A percentile compares a stretch with the other conserved stretches of the same genome.
Evolutionary conservation across 2,329 filamentous ascomycete genomes (phyloP).

Genomic region (Claviceps fusiformis): DNA sequence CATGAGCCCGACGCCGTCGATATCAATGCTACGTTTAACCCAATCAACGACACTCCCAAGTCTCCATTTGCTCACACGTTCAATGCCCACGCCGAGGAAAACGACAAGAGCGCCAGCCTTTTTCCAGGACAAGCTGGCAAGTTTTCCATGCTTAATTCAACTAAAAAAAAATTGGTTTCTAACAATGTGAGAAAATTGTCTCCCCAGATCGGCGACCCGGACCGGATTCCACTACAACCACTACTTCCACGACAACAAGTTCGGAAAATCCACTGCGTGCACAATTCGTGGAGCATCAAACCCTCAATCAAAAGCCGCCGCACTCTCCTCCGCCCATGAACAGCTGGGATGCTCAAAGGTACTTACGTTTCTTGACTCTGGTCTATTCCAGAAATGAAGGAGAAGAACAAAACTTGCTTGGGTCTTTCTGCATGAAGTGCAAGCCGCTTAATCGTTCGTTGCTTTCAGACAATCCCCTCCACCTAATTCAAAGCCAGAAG

Average conservation of each 20-base stretch:
- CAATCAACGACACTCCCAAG: not conserved
- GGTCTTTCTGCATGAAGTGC: not conserved
- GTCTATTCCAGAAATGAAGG: not conserved
- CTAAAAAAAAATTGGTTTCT: not conserved
- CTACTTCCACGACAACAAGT: not conserved
- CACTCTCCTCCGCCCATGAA: slow-evolving; percentile 12
- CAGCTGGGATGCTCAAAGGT: slow-evolving; percentile 44
- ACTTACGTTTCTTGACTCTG: slow-evolving; percentile 9
- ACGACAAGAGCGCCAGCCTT: not conserved
- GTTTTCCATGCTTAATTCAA: not conserved
- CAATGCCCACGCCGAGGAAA: not conserved
- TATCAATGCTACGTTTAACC: not conserved
- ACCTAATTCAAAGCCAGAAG: slow-evolving; percentile 64
- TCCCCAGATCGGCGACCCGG: not conserved
- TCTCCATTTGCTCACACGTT: not conserved
- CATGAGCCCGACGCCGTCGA: not conserved
- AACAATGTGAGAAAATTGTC: not conserved
- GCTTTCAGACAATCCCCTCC: slow-evolving; percentile 46
- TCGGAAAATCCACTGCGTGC: not conserved
- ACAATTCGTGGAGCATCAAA: not conserved
- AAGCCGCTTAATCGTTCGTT: slow-evolving; percentile 7
- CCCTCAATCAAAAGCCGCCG: not conserved
- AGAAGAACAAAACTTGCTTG: not conserved
- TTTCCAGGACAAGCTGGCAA: not conserved
- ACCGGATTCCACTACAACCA: not conserved